Percentiles rank a stretch among this genome's conserved stretches.
Conservation (phyloP, 805 yeast genomes). For the Spathaspora gorwiae region DNA sequence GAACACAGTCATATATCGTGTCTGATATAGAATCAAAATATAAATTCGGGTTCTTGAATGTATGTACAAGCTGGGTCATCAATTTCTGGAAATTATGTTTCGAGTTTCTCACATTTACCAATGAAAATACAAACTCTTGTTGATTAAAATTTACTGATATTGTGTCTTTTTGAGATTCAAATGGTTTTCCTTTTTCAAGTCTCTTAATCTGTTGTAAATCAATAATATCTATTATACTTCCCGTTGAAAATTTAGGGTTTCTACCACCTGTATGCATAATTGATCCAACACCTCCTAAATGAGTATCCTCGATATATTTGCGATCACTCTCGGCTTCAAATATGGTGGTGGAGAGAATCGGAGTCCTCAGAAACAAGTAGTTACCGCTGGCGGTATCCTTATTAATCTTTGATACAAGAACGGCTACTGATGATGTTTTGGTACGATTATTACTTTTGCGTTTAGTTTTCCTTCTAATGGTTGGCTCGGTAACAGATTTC, state of each 20-base stretch:
- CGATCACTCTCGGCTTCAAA: slow-evolving; percentile 32
- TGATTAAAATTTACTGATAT: slow-evolving; percentile 14
- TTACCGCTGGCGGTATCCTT: not conserved
- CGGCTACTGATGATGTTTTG: no score
- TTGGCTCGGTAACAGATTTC: not conserved
- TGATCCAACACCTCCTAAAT: not conserved
- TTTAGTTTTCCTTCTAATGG: not conserved
- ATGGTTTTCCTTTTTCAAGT: slow-evolving; percentile 14
- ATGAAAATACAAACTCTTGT: slow-evolving; percentile 18
- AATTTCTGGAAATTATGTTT: slow-evolving; percentile 10
- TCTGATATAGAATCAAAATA: not conserved
- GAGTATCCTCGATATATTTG: slow-evolving; percentile 9
- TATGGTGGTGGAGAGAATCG: slow-evolving; percentile 24
- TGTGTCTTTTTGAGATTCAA: slow-evolving; percentile 10
- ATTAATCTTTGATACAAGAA: not conserved
- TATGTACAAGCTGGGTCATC: slow-evolving; percentile 15
- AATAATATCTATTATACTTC: slow-evolving; percentile 11
- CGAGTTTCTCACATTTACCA: slow-evolving; percentile 20
- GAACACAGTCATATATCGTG: slow-evolving; percentile 17
- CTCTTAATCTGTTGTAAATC: slow-evolving; percentile 13
- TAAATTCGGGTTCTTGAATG: slow-evolving; percentile 7
- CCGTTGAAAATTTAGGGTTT: slow-evolving; percentile 7
- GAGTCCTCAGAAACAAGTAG: slow-evolving; percentile 21
- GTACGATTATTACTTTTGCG: not conserved
- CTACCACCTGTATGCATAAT: not conserved